Evolutionary conservation across 495 filamentous ascomycete species (phyloP).

Genomic region (Penicillium simplicissimum): DNA sequence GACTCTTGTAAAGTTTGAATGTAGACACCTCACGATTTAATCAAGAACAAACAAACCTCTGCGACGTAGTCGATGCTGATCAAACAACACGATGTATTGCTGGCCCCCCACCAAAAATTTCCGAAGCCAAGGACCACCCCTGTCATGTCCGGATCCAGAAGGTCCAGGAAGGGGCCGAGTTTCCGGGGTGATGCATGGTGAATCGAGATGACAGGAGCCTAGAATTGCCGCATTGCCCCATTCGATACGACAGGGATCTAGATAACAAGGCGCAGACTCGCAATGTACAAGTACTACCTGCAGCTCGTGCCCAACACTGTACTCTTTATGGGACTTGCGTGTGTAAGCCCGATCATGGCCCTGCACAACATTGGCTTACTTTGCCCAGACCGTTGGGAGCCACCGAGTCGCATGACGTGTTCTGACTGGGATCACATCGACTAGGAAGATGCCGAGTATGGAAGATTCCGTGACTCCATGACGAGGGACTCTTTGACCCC

Average conservation of each 20-base stretch:
- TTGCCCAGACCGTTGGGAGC: neutral
- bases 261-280: neutral
- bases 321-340: neutral
- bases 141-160: conserved; percentile 8
- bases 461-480: neutral
- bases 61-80: neutral
- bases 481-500: neutral
- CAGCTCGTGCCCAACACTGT: neutral
- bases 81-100: conserved; percentile 3
- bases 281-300: neutral
- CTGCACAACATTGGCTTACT: neutral
- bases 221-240: neutral
- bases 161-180: conserved; percentile 14
- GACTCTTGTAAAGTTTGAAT: neutral
- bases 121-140: conserved; percentile 1
- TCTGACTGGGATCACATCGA: neutral
- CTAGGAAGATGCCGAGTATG: neutral
- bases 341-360: neutral
- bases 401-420: conserved; percentile 1
- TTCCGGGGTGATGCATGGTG: neutral
- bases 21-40: neutral
- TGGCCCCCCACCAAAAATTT: conserved; percentile 5
- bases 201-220: neutral
- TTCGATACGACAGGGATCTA: neutral
- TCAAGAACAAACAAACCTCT: neutral